These are phyloP conservation scores for Microbotryum silenes-acaulis DNA, from an alignment of 1,284 basidiomycete genomes.

Conservation along the genomic window DNA sequence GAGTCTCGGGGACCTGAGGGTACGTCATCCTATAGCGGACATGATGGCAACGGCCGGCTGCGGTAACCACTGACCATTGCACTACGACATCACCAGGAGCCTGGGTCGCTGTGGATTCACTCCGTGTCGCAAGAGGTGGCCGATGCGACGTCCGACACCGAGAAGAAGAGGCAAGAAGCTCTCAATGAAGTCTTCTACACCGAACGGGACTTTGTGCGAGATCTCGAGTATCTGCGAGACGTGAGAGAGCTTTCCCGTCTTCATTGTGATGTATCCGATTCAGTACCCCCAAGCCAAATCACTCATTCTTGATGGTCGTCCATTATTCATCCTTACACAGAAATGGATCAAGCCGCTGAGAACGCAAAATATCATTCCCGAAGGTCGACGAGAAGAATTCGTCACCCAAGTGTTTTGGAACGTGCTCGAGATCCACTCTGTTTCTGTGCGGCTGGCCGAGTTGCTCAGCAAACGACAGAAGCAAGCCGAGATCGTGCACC, in stretches of 20 bases:
- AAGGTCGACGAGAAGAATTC: constrained; percentile 72
- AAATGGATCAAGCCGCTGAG: constrained; percentile 83
- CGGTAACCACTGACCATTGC: neutral
- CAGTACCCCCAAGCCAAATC: neutral
- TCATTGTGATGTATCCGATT: neutral
- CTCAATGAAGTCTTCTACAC: constrained; percentile 99
- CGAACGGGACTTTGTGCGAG: constrained; percentile 92
- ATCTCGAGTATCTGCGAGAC: constrained; percentile 96
- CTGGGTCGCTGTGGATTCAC: constrained; percentile 93
- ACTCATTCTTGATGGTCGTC: constrained; percentile 8
- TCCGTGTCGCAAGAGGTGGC: constrained; percentile 90
- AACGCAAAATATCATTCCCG: constrained; percentile 65
- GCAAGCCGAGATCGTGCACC: constrained; percentile 81
- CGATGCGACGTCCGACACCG: constrained; percentile 80
- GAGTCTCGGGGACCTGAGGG: constrained; percentile 70
- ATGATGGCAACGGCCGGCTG: neutral
- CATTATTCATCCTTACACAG: constrained; percentile 44
- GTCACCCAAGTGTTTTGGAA: constrained; percentile 98
- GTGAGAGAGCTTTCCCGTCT: constrained; percentile 47
- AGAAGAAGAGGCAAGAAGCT: constrained; percentile 95
- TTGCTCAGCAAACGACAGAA: constrained; percentile 94
- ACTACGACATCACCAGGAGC: constrained; percentile 51
- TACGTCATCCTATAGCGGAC: constrained; percentile 40
- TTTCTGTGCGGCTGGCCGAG: constrained; percentile 82
- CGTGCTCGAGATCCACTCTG: constrained; percentile 82